phyloP scores from a whole-genome alignment of 2,329 filamentous ascomycete genomes.

The Alternaria postmessia region DNA sequence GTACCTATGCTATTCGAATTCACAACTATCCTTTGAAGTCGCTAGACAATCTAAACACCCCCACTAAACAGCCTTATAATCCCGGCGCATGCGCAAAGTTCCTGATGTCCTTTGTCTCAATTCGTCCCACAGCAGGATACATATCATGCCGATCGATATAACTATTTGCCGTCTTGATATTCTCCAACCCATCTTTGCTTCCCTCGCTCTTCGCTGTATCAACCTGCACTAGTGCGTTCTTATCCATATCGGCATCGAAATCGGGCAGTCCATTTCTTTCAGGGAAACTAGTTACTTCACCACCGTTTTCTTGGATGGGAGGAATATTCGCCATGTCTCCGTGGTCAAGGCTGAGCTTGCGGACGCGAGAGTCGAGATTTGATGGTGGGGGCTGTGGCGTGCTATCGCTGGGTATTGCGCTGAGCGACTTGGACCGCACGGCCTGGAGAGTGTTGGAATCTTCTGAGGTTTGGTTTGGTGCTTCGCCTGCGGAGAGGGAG shows the following conservation, averaged over 20 bases:
- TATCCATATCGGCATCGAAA: slow-evolving; percentile 18
- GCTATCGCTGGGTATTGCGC: slow-evolving; percentile 35
- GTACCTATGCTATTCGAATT: not conserved
- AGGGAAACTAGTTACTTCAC: slow-evolving; percentile 13
- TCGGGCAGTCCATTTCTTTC: slow-evolving; percentile 7
- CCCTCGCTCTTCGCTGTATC: slow-evolving; percentile 38
- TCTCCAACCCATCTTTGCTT: slow-evolving; percentile 25
- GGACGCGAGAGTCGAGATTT: slow-evolving; percentile 37
- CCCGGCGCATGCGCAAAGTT: slow-evolving; percentile 34
- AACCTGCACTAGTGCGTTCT: slow-evolving; percentile 38
- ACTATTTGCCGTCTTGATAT: slow-evolving; percentile 46
- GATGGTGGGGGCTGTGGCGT: slow-evolving; percentile 20
- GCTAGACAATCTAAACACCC: not conserved
- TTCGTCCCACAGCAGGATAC: slow-evolving; percentile 47
- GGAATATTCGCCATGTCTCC: slow-evolving; percentile 10
- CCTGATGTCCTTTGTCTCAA: slow-evolving; percentile 52
- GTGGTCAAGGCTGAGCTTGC: slow-evolving; percentile 24
- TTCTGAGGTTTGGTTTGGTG: slow-evolving; percentile 16
- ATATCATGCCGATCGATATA: slow-evolving; percentile 55
- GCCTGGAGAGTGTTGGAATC: slow-evolving; percentile 33
- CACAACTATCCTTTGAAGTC: not conserved
- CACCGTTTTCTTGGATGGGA: slow-evolving; percentile 19
- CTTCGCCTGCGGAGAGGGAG: slow-evolving; percentile 37
- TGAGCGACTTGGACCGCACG: slow-evolving; percentile 46
- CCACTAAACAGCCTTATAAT: not conserved